phyloP scores from a whole-genome alignment of 495 filamentous ascomycete genomes.

The Cenococcum geophilum region DNA sequence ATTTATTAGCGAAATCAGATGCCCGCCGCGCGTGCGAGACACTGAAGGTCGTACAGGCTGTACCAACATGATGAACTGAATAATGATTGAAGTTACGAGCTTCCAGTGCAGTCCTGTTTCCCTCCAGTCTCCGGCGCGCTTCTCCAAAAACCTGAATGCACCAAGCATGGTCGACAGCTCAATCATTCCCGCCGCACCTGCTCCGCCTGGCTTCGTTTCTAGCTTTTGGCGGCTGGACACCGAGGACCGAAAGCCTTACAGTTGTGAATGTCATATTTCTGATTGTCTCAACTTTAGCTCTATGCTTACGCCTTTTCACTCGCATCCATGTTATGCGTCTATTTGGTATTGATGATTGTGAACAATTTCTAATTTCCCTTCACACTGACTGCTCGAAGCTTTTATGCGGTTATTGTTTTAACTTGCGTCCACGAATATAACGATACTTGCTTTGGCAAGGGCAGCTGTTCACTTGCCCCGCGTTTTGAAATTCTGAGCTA shows the following conservation, averaged over 20 bases:
- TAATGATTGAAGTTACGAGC: too few species aligned
- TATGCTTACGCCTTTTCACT: neutral
- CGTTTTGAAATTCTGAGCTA: neutral
- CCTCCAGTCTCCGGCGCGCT: too few species aligned
- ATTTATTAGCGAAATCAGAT: too few species aligned
- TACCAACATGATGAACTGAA: too few species aligned
- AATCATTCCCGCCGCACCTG: neutral
- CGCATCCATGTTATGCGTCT: neutral
- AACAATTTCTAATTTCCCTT: neutral
- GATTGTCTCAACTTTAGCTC: neutral
- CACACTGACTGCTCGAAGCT: neutral
- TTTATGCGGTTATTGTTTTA: neutral
- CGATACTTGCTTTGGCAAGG: neutral
- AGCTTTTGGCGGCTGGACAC: neutral
- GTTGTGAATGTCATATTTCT: neutral
- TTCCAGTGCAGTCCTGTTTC: too few species aligned
- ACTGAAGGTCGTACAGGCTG: too few species aligned
- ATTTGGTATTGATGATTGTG: slow-evolving; percentile 4
- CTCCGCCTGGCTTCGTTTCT: neutral
- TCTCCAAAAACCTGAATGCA: neutral
- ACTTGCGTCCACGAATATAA: neutral
- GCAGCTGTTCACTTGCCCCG: neutral
- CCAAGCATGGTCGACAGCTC: neutral
- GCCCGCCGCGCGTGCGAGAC: too few species aligned
- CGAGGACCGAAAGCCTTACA: neutral